These are phyloP conservation scores for Yamadazyma buinensis DNA, from an alignment of 1,139 yeast species.

Conservation along the genomic window DNA sequence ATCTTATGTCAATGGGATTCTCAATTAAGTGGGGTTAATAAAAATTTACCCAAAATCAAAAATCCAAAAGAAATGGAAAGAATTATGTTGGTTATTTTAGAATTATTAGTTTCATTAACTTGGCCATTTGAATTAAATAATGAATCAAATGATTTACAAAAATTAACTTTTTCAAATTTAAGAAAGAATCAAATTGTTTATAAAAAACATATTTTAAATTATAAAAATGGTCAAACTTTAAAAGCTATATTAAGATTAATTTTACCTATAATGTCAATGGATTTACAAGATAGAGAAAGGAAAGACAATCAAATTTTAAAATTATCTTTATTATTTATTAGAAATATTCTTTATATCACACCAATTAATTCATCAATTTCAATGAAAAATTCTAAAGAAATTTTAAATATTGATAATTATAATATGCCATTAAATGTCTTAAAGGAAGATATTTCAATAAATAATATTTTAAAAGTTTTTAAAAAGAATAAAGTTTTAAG, in stretches of 20 bases:
- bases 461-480: conserved; percentile 54
- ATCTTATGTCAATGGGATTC: conserved; percentile 76
- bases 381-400: conserved; percentile 25
- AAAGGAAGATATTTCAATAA: conserved; percentile 65
- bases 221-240: conserved; percentile 58
- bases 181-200: conserved; percentile 65
- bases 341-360: conserved; percentile 74
- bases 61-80: conserved; percentile 46
- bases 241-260: conserved; percentile 70
- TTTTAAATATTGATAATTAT: conserved; percentile 23
- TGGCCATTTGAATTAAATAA: conserved; percentile 64
- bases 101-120: conserved; percentile 76
- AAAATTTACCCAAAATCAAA: conserved; percentile 16
- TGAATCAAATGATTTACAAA: conserved; percentile 56
- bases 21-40: conserved; percentile 18
- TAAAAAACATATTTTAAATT: conserved; percentile 63
- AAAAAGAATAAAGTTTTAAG: conserved; percentile 67
- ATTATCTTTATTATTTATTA: conserved; percentile 66
- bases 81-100: conserved; percentile 68
- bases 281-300: conserved; percentile 55
- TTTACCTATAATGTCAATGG: conserved; percentile 57
- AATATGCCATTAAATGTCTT: conserved; percentile 54
- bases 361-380: conserved; percentile 53
- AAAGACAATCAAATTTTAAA: conserved; percentile 73
- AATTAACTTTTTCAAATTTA: conserved; percentile 54